Base-by-base conservation (phyloP, 2,329 filamentous ascomycete species). In the Magnaporthiopsis poae region DNA sequence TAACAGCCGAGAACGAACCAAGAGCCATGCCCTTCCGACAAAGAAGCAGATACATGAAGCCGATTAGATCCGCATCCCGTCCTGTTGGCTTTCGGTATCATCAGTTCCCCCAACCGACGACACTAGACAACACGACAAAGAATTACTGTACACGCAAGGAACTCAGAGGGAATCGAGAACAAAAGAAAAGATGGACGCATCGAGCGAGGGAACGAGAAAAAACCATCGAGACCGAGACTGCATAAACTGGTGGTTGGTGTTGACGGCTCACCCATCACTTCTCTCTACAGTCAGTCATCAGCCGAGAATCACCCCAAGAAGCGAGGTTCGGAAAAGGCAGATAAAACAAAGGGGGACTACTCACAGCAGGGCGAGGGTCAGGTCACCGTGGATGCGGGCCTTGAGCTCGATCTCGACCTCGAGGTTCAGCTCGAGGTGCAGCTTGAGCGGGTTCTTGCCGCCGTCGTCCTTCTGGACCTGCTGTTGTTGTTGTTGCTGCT, bases 391-490 rank as follows among this genome's bases (percentile, higher is more conserved):
- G 69, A 93, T 91, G 75, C 86, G 88, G 27, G 90, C 90, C 80
- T 91, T 92, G 66, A 93, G 80, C 76, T 91, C 86, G 71, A 93
- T 89, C 78, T 93, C 89, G 65, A 93, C 83, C 72, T 93, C 90
- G 65, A 93, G 78, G 76, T 93, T 92, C 66, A 92, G 79, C 74
- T 93, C 90, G 39, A 92, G 77, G 66, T 86, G 81, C 74, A 93
- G 77, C 75, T 88, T 88, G 74, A 92, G 76, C 31, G 88, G 87
- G 71, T 90, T 88, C 69, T 85, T 77, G 69, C 72, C 71, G 69
- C 78, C 77, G 71, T 72, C 72, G 71, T 70, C 71, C 77, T 75
- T 71, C 72, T 75, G 71, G 72, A 72, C 66, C 71, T 75, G 66
- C 70, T 75, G 65, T 72, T 77, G 68, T 73, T 71, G 71, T 67